Percentiles rank a stretch among this genome's conserved stretches.
Evolutionary conservation across 257 asterid species (phyloP).

Genomic region (Nicotiana attenuata): DNA sequence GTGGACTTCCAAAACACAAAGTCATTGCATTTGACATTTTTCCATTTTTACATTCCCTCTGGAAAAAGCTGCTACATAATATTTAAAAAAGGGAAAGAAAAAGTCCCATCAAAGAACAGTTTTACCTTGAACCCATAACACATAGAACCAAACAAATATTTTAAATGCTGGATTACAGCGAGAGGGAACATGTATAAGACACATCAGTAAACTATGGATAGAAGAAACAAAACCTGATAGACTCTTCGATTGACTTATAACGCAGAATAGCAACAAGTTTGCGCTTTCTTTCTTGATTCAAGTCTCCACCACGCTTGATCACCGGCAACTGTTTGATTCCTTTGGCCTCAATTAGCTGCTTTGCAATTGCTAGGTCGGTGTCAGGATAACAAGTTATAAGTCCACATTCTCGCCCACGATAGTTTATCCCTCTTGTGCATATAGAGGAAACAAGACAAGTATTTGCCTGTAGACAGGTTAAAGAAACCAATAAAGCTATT

Average conservation of each 20-base stretch:
- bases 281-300: slow-evolving; percentile 54
- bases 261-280: slow-evolving; percentile 55
- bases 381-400: slow-evolving; percentile 83
- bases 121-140: not conserved
- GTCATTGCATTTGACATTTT: not conserved
- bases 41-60: too few species aligned
- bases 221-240: slow-evolving; percentile 51
- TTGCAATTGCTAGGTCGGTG: slow-evolving; percentile 78
- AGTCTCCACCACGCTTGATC: slow-evolving; percentile 55
- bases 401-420: slow-evolving; percentile 69
- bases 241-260: slow-evolving; percentile 70
- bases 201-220: not conserved
- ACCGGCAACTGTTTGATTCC: slow-evolving; percentile 92
- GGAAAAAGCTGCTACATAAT: too few species aligned
- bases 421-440: slow-evolving; percentile 74
- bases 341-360: slow-evolving; percentile 95
- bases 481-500: not conserved
- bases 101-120: not conserved
- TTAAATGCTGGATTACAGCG: not conserved
- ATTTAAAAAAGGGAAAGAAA: too few species aligned
- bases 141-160: not conserved
- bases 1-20: not conserved
- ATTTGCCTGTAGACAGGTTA: slow-evolving; percentile 41
- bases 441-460: slow-evolving; percentile 60
- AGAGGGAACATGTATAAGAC: not conserved